Conservation (phyloP, 352 stramenopile genomes). For the Globisporangium orthogonon region DNA sequence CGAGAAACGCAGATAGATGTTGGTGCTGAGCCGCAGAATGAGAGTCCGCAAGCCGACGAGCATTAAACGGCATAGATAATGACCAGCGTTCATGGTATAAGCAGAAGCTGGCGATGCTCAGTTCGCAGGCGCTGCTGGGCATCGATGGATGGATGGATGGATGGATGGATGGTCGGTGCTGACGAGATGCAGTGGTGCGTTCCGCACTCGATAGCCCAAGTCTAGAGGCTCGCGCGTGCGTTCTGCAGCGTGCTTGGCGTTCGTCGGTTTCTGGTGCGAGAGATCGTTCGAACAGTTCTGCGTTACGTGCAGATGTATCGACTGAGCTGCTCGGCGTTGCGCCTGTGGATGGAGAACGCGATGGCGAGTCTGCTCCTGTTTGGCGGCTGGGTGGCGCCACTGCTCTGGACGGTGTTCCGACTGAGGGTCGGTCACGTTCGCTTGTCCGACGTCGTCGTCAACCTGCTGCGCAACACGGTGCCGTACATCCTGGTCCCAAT, state of each 20-base stretch:
- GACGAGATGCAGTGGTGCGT: no score
- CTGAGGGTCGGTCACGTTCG: neutral
- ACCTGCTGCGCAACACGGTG: constrained; percentile 24
- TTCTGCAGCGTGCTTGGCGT: constrained; percentile 12
- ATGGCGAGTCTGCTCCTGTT: constrained; percentile 23
- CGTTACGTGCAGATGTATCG: constrained; percentile 23
- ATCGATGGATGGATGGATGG: no score
- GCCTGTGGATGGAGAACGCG: constrained; percentile 30
- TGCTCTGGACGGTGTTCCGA: neutral
- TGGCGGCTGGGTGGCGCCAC: constrained; percentile 25
- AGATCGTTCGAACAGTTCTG: constrained; percentile 21
- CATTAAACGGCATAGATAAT: no score
- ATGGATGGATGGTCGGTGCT: no score
- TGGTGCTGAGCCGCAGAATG: no score
- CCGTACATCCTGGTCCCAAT: constrained; percentile 13
- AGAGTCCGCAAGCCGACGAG: no score
- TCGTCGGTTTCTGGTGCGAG: constrained; percentile 20
- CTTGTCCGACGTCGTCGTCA: constrained; percentile 8
- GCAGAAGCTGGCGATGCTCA: no score
- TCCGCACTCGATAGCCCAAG: neutral
- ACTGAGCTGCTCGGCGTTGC: constrained; percentile 21
- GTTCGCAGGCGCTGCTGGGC: no score
- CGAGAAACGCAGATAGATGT: no score
- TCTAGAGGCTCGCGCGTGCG: neutral
- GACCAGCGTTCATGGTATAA: no score